These are phyloP conservation scores for Sporisorium graminicola DNA, from an alignment of 1,284 basidiomycete species.

Conservation along the genomic window DNA sequence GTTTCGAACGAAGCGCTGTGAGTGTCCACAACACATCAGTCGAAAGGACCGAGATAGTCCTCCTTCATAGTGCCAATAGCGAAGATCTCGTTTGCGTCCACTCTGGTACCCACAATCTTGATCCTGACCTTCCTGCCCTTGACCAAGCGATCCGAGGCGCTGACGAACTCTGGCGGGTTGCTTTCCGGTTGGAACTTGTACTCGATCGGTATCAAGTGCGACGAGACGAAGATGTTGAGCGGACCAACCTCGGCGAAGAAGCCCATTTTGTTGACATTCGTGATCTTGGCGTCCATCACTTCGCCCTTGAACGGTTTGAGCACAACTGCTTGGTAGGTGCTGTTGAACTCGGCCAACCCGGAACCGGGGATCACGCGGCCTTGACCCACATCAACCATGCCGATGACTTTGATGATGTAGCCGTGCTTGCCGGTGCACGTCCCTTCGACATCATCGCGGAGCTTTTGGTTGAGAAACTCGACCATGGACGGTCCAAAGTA, in stretches of 20 bases:
- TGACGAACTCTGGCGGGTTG: constrained; percentile 68
- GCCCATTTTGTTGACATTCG: constrained; percentile 98
- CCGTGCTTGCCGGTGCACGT: constrained; percentile 91
- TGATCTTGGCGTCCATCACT: constrained; percentile 95
- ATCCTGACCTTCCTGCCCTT: constrained; percentile 91
- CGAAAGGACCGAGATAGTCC: constrained; percentile 65
- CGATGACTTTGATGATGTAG: constrained; percentile 96
- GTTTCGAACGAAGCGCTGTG: background rate
- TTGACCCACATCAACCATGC: constrained; percentile 68
- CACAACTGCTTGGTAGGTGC: constrained; percentile 66
- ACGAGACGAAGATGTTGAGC: constrained; percentile 75
- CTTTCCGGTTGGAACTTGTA: constrained; percentile 67
- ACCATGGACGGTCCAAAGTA: constrained; percentile 97
- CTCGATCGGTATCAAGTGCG: constrained; percentile 82
- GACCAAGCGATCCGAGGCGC: constrained; percentile 72
- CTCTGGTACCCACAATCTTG: constrained; percentile 95
- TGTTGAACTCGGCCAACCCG: constrained; percentile 88
- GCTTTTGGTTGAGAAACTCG: constrained; percentile 89
- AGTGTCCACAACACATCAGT: constrained; percentile 16
- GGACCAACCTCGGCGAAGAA: constrained; percentile 98
- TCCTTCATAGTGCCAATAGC: constrained; percentile 69
- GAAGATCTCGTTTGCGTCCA: constrained; percentile 93
- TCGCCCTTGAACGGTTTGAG: constrained; percentile 87
- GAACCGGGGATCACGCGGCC: constrained; percentile 87
- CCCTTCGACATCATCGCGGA: constrained; percentile 96